Evolutionary conservation across 768 basidiomycete genomes (phyloP), one percentile per base, ranked within the genome.

Genomic region (Lactarius vividus): DNA sequence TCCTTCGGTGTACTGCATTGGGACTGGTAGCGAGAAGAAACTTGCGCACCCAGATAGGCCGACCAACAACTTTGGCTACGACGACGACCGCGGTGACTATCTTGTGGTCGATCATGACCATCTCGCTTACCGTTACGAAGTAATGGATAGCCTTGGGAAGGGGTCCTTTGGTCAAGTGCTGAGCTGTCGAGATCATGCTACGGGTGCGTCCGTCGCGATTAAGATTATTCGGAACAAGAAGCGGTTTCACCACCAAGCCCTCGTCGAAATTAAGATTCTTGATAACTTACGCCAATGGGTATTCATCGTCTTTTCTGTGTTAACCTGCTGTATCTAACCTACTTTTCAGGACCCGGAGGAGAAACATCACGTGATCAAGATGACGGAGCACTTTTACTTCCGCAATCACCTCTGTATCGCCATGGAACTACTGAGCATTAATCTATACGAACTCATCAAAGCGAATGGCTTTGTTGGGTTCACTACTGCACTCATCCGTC

Each of bases 211-310:
- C n/a, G 93, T 98, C 11, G 97, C 97, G 20, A 88, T 99, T 79
- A 99, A 99, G 83, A 98, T 99, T 68, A 98, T 99, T 72, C 88
- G 97, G 46, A 98, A 98, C 81, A 98, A 98, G 83, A 98, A 98
- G 77, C 84, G 97, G 57, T 98, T 98, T 81, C 96, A 98, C 75
- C 93, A 96, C 72, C 97, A 98, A 76, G 97, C 96, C 0, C 76
- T 98, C 53, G 96, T 98, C n/a, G 97, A 98, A 79, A 96, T 98
- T 78, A 98, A 98, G 79, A 98, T 99, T 64, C 79, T 99, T 68
- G 94, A 98, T 71, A 98, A 92, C 75, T 81, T 98, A 71, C 87
- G 92, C 35, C 94, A 96, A 91, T 98, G 97, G 97, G 96, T 94
- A 72, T 64, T 89, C 80, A n/a, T 2, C 57, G 29, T 11, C 23